These are phyloP conservation scores for Teratosphaeriaceae sp. DNA, from an alignment of 2,329 filamentous ascomycete species.

Conservation along the genomic window DNA sequence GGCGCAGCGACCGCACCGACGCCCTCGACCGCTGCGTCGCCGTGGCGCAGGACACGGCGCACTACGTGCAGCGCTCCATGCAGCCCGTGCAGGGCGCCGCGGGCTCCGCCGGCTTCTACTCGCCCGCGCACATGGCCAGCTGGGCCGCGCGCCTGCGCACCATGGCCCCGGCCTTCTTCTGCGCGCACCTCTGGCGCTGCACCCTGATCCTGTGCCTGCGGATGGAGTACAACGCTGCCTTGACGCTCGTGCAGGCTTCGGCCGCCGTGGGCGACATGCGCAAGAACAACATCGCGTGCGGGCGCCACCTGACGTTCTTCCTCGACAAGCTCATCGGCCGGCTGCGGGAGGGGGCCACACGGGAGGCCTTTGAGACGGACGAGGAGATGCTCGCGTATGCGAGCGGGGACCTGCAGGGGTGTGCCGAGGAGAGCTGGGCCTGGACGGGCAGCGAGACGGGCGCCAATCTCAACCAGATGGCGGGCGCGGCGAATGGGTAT, in stretches of 20 bases:
- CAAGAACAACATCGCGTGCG: constrained; percentile 69
- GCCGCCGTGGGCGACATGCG: constrained; percentile 64
- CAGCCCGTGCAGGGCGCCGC: constrained; percentile 28
- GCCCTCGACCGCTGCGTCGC: constrained; percentile 73
- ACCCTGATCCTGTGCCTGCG: constrained; percentile 71
- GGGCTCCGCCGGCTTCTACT: constrained; percentile 20
- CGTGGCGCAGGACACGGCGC: constrained; percentile 71
- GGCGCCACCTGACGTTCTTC: constrained; percentile 77
- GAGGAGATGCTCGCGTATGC: constrained; percentile 86
- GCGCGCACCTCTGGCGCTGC: constrained; percentile 82
- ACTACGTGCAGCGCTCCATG: constrained; percentile 63
- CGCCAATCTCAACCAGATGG: constrained; percentile 10
- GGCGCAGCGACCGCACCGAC: constrained; percentile 56
- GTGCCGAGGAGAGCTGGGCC: constrained; percentile 72
- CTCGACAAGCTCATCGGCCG: constrained; percentile 58
- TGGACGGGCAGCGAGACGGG: constrained; percentile 55
- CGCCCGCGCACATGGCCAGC: constrained; percentile 27
- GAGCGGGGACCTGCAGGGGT: constrained; percentile 78
- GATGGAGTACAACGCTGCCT: constrained; percentile 64
- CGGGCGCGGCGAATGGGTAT: not conserved
- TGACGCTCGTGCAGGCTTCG: constrained; percentile 65
- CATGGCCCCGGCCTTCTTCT: constrained; percentile 66
- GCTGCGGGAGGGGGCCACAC: constrained; percentile 36
- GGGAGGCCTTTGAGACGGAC: constrained; percentile 52
- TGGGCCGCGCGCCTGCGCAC: constrained; percentile 56